Evolutionary conservation across 805 yeast genomes (phyloP).

Genomic region (Wickerhamiella galacta): DNA sequence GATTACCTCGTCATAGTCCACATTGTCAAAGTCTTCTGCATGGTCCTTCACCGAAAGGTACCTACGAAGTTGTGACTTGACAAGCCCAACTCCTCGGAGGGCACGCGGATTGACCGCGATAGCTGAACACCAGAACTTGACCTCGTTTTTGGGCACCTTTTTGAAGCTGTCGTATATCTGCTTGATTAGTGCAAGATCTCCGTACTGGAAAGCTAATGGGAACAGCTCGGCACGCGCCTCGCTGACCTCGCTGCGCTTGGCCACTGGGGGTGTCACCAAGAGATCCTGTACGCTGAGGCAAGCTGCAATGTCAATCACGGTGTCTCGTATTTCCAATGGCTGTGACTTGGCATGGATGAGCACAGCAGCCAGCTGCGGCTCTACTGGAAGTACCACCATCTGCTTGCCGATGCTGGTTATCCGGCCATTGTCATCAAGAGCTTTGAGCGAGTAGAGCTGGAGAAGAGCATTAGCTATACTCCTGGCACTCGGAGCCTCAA

Average conservation of each 20-base stretch:
- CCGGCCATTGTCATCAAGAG: slow-evolving; percentile 57
- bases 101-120: slow-evolving; percentile 63
- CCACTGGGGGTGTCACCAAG: slow-evolving; percentile 62
- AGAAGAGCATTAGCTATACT: slow-evolving; percentile 61
- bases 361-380: slow-evolving; percentile 85
- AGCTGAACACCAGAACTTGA: slow-evolving; percentile 69
- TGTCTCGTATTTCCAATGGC: slow-evolving; percentile 23
- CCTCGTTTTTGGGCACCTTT: slow-evolving; percentile 33
- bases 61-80: slow-evolving; percentile 55
- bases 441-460: slow-evolving; percentile 62
- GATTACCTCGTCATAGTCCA: slow-evolving; percentile 42
- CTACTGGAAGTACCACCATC: slow-evolving; percentile 78
- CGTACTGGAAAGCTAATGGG: slow-evolving; percentile 52
- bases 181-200: slow-evolving; percentile 70
- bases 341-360: slow-evolving; percentile 47
- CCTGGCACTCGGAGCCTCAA: slow-evolving; percentile 74
- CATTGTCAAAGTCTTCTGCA: slow-evolving; percentile 18
- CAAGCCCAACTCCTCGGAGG: slow-evolving; percentile 56
- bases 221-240: slow-evolving; percentile 54
- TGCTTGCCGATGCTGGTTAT: slow-evolving; percentile 67
- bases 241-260: slow-evolving; percentile 69
- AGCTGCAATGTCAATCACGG: slow-evolving; percentile 77
- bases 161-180: slow-evolving; percentile 53
- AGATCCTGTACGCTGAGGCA: slow-evolving; percentile 88
- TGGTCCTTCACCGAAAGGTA: slow-evolving; percentile 34